Conservation (phyloP, 768 basidiomycete genomes). For the Termitomyces sp. region DNA sequence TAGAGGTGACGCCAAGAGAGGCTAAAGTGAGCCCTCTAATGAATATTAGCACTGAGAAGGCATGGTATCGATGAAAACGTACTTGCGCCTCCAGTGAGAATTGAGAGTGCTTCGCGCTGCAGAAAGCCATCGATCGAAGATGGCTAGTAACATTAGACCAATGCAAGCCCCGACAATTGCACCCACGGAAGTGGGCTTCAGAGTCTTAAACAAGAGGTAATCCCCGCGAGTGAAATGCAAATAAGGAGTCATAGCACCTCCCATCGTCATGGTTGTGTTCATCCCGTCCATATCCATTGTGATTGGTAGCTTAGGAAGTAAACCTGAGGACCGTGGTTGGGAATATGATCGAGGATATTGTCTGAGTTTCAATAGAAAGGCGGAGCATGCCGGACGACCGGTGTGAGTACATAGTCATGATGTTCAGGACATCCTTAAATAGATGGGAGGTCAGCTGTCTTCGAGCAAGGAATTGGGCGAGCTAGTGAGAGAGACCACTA, state of each 20-base stretch:
- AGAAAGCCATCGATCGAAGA: slow-evolving; percentile 66
- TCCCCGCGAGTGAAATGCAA: slow-evolving; percentile 67
- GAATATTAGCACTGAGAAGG: not conserved
- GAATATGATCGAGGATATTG: no score
- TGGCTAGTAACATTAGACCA: slow-evolving; percentile 57
- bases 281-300: slow-evolving; percentile 8
- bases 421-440: not conserved
- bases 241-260: slow-evolving; percentile 53
- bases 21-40: slow-evolving; percentile 11
- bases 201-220: slow-evolving; percentile 58
- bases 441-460: not conserved
- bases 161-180: slow-evolving; percentile 74
- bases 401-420: not conserved
- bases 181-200: slow-evolving; percentile 63
- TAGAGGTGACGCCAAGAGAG: not conserved
- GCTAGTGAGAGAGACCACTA: not conserved
- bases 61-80: slow-evolving; percentile 7
- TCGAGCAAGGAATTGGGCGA: not conserved
- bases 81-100: slow-evolving; percentile 57
- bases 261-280: not conserved
- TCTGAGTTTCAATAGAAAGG: not conserved
- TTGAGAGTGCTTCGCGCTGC: slow-evolving; percentile 51
- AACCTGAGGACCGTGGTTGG: not conserved
- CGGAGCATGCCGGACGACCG: not conserved
- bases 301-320: not conserved